Base-by-base conservation (phyloP, 2,329 filamentous ascomycete species). In the Penicillium crustosum region DNA sequence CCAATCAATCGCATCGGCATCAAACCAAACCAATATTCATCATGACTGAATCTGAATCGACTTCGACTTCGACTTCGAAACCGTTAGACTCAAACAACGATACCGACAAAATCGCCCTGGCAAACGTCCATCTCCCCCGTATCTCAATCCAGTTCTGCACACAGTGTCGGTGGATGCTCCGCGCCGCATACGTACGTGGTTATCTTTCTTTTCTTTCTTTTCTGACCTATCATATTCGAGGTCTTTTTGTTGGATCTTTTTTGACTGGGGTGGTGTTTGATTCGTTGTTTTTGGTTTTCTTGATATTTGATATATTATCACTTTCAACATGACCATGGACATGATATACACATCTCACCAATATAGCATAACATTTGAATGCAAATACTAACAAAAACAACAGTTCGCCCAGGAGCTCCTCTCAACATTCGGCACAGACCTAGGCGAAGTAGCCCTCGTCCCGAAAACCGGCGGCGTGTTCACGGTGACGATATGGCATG, bases 371-470 rank as follows among this genome's bases (percentile, higher is more conserved):
- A 31, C 10, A 31, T 33, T 6, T 13, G 12, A 33, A 15, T 3
- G 5, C 12, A 15, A 33, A 31, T 31, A 10, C 36, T 19, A 39
- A 39, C 2, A 39, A 19, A 39, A 57, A 12, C 2, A 21, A 36
- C 66, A 96, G 90, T 97, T 89, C 74, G 93, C 89, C 49, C 94
- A 97, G 81, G 94, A 97, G 76, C 86, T 99, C 44, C 86, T 99
- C 38, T 96, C 91, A 1, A 99, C 93, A 0, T 99, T 99, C 78
- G 85, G 86, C 54, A 90, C 87, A 2, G 82, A 86, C 44, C 83
- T 97, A 2, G 93, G 92, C 60, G 93, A 97, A 75, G 88, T 97
- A 10, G 87, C 93, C 17, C 83, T 99, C 8, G 86, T 95, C 63
- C 94, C 94, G 0, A 82, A 86, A 15, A 95, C 91, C 0, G 92